These are phyloP conservation scores for Diplotaxis tenuifolia DNA, from an alignment of 345 rosid genomes.

Conservation along the genomic window DNA sequence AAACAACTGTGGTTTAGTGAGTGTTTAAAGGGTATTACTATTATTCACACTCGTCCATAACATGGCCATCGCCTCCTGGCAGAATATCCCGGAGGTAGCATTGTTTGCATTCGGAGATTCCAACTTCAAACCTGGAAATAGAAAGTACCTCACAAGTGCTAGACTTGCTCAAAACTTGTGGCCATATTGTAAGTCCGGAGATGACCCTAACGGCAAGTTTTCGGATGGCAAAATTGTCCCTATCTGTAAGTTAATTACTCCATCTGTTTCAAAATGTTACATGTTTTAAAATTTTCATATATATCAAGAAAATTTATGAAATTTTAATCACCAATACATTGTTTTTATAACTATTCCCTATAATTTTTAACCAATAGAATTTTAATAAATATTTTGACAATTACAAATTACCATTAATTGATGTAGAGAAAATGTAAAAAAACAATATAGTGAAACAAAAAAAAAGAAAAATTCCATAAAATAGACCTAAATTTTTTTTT, in stretches of 20 bases:
- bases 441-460: no score
- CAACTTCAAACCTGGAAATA: slow-evolving; percentile 32
- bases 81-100: slow-evolving; percentile 21
- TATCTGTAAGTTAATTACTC: slow-evolving; percentile 30
- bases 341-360: no score
- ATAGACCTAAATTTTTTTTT: no score
- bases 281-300: no score
- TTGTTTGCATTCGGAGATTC: slow-evolving; percentile 37
- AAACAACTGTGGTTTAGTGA: neutral
- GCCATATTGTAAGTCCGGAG: slow-evolving; percentile 36
- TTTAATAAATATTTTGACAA: no score
- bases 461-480: no score
- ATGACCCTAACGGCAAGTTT: slow-evolving; percentile 27
- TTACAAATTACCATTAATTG: no score
- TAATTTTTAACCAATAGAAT: no score
- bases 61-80: neutral
- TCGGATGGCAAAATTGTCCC: slow-evolving; percentile 38
- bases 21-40: neutral
- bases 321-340: no score
- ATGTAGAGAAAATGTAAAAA: no score
- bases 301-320: no score
- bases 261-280: no score
- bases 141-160: neutral
- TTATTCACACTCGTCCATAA: neutral
- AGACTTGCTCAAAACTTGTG: slow-evolving; percentile 11